These are phyloP conservation scores for Pseudogymnoascus sp. DNA, from an alignment of 2,329 filamentous ascomycete genomes.

Conservation along the genomic window DNA sequence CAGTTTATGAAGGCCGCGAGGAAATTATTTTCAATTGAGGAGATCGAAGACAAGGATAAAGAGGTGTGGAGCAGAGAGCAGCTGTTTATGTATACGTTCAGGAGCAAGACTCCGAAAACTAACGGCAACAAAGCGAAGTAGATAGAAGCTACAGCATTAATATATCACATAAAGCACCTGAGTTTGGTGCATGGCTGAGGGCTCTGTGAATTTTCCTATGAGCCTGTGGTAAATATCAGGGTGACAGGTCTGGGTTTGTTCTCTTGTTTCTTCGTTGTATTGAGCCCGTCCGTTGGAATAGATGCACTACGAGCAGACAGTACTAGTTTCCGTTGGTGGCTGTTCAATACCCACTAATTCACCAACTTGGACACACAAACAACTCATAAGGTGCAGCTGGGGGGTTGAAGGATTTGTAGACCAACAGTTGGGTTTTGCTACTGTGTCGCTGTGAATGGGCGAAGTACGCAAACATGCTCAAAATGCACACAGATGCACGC, in stretches of 20 bases:
- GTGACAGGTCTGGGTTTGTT: background rate
- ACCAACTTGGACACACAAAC: background rate
- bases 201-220: constrained; percentile 12
- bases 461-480: background rate
- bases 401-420: background rate
- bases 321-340: background rate
- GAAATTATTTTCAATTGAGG: constrained; percentile 57
- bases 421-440: background rate
- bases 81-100: constrained; percentile 55
- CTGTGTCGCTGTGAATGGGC: background rate
- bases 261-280: background rate
- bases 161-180: background rate
- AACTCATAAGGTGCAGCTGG: background rate
- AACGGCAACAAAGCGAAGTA: background rate
- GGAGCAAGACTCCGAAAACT: constrained; percentile 13
- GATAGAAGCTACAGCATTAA: background rate
- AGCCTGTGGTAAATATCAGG: background rate
- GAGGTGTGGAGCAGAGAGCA: constrained; percentile 49
- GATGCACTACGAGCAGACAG: background rate
- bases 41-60: constrained; percentile 55
- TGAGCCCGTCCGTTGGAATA: no score
- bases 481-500: background rate
- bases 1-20: constrained; percentile 65
- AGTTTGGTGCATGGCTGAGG: background rate
- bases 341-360: background rate